Base-by-base conservation (phyloP, 1,284 basidiomycete species). In the Papiliotrema terrestris region DNA sequence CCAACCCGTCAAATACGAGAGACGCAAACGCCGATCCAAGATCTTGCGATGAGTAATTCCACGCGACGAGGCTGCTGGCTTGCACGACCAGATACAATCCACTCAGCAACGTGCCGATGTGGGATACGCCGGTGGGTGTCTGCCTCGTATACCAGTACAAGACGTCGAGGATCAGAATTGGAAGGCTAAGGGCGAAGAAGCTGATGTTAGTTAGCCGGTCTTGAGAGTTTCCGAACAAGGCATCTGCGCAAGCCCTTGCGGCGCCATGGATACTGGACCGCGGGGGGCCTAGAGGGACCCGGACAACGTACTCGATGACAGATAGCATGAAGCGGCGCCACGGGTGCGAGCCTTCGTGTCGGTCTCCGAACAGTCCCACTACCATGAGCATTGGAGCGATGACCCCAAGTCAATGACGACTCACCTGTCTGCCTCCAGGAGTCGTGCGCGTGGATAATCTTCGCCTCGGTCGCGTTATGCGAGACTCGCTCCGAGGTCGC, bases 71-170 rank as follows among this genome's bases (percentile, higher is more conserved):
- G 8, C 41, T 35, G n/a, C 51, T 32, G 8, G 37, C 25, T 11
- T 38, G 32, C 14, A 45, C 5, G 17, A 56, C 13, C 22, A 39
- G 20, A 2, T 36, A 17, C 1, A 38, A 11, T 8, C 46, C 46
- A 19, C 19, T 15, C n/a, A 58, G 35, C 25, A 36, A 23, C 1
- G 49, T 48, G 2, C 49, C 48, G 14, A 20, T 20, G 15, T 44
- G 38, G 22, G 51, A 45, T 45, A 65, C 48, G 17, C 61, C 61
- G 29, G 48, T 45, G 8, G 55, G 47, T 4, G 59, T 63, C 2
- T 32, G 26, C 13, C 63, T 50, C 11, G 63, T 63, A 50, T 59
- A 63, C 63, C 63, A 65, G 50, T 65, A 65, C 4, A 59, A 35
- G 0, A 55, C 22, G 39, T 20, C 38, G 15, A 65, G 50, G 19